Evolutionary conservation across 2,329 filamentous ascomycete genomes (phyloP).

Genomic region (Talaromyces piceae): DNA sequence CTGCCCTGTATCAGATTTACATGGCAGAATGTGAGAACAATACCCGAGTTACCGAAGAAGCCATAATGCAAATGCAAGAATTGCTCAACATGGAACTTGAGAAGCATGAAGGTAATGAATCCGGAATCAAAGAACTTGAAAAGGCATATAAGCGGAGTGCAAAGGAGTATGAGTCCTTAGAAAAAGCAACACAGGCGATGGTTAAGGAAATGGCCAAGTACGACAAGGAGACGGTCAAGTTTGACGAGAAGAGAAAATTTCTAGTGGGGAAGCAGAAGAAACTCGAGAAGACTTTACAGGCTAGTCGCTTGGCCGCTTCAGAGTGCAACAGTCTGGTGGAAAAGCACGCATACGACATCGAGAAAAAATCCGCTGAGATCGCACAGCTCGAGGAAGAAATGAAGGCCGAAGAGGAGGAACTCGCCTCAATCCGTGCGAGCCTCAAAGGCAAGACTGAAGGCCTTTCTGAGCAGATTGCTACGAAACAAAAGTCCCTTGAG

Average conservation of each 20-base stretch:
- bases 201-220: constrained; percentile 85
- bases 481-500: constrained; percentile 87
- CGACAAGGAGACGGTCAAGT: constrained; percentile 94
- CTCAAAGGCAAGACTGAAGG: constrained; percentile 94
- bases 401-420: constrained; percentile 70
- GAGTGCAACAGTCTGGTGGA: constrained; percentile 73
- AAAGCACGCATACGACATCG: constrained; percentile 70
- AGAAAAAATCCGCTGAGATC: constrained; percentile 67
- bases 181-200: constrained; percentile 71
- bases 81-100: constrained; percentile 81
- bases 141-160: constrained; percentile 74
- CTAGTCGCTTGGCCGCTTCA: constrained; percentile 63
- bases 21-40: constrained; percentile 85
- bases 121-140: constrained; percentile 82
- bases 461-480: constrained; percentile 84
- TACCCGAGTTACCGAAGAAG: constrained; percentile 78
- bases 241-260: constrained; percentile 97
- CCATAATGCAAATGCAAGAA: constrained; percentile 81
- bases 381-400: constrained; percentile 67
- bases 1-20: constrained; percentile 85
- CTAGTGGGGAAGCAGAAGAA: constrained; percentile 87
- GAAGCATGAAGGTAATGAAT: constrained; percentile 83
- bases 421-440: constrained; percentile 73
- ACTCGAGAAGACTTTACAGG: constrained; percentile 76
- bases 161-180: constrained; percentile 74